Conservation (phyloP, 2,329 filamentous ascomycete genomes). For the Beauveria medogensis region DNA sequence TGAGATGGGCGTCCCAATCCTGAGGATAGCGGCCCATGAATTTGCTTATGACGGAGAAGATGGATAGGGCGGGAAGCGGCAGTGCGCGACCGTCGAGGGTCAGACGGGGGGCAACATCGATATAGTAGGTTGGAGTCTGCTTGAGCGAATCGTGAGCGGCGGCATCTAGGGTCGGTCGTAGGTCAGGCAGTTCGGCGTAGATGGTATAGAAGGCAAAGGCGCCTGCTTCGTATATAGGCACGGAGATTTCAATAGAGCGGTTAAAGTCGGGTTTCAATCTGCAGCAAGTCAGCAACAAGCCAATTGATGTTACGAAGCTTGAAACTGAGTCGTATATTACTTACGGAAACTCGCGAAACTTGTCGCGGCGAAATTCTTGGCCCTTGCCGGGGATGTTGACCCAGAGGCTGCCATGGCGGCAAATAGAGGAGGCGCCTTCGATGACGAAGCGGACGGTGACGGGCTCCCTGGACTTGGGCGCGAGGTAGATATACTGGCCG, state of each 20-base stretch:
- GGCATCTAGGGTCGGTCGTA: slow-evolving; percentile 22
- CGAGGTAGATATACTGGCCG: slow-evolving; percentile 86
- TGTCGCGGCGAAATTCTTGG: slow-evolving; percentile 64
- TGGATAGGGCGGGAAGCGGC: slow-evolving; percentile 77
- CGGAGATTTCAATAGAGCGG: slow-evolving; percentile 78
- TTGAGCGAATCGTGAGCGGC: slow-evolving; percentile 38
- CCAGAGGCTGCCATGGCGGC: slow-evolving; percentile 89
- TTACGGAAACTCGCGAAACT: slow-evolving; percentile 85
- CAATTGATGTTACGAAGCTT: neutral
- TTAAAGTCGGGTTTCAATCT: slow-evolving; percentile 92
- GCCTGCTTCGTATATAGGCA: slow-evolving; percentile 74
- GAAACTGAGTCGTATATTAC: slow-evolving; percentile 21
- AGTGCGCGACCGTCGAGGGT: slow-evolving; percentile 64
- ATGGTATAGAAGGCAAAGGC: slow-evolving; percentile 93
- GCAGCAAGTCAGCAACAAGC: slow-evolving; percentile 1
- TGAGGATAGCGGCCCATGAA: slow-evolving; percentile 91
- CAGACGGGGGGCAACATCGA: slow-evolving; percentile 82
- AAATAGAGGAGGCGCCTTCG: slow-evolving; percentile 92
- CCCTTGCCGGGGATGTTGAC: slow-evolving; percentile 83
- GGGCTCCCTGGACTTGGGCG: slow-evolving; percentile 63
- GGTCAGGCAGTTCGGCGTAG: slow-evolving; percentile 77
- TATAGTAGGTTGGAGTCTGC: slow-evolving; percentile 74
- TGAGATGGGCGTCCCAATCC: slow-evolving; percentile 84
- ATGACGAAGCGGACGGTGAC: slow-evolving; percentile 83
- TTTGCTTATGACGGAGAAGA: slow-evolving; percentile 94